These are phyloP conservation scores for Biscutella laevigata DNA, from an alignment of 441 rosid species.

Conservation along the genomic window DNA sequence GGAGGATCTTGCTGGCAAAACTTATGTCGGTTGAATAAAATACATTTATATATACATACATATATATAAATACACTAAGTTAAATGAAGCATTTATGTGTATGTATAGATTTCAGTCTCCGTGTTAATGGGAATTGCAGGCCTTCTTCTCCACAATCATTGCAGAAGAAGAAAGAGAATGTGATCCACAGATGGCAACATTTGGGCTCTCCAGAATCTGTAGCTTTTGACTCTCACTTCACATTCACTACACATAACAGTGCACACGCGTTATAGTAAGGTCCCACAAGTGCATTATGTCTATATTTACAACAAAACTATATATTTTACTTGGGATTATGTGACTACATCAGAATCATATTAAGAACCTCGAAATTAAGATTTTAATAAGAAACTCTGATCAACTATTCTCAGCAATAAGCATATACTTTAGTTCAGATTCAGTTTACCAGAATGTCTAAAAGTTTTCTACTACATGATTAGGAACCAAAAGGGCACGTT, in stretches of 20 bases:
- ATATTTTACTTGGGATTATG: background rate
- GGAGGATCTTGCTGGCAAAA: constrained; percentile 15
- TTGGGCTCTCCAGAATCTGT: constrained; percentile 7
- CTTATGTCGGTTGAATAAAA: constrained; percentile 4
- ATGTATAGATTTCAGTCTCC: no score
- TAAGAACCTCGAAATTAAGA: background rate
- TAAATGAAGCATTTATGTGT: no score
- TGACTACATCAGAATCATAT: background rate
- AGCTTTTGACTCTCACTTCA: constrained; percentile 14
- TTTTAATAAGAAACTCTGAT: background rate
- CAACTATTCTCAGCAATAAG: constrained; percentile 4
- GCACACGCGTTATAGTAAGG: constrained; percentile 5
- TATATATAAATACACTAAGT: no score
- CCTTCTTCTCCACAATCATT: constrained; percentile 13
- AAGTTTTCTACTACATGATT: background rate
- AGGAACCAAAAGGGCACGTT: background rate
- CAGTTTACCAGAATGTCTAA: constrained; percentile 1
- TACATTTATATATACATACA: background rate
- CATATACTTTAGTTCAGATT: background rate
- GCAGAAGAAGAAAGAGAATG: background rate
- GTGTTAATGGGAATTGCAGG: background rate
- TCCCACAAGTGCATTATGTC: background rate
- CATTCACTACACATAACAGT: constrained; percentile 1
- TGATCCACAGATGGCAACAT: constrained; percentile 11
- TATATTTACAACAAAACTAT: background rate